Evolutionary conservation across 441 rosid genomes (phyloP).

Genomic region (Lepidium campestre): DNA sequence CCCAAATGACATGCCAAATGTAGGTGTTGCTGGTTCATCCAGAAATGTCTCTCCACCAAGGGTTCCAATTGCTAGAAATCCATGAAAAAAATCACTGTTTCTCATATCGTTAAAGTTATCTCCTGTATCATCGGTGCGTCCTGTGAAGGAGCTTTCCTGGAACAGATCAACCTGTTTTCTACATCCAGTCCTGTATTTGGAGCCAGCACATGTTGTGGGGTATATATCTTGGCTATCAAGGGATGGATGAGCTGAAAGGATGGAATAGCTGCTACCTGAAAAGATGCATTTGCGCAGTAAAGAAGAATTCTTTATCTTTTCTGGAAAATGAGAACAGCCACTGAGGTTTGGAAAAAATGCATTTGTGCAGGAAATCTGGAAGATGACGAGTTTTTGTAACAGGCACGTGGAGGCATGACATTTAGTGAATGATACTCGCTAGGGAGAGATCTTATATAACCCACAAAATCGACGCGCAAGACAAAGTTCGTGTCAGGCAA

Average conservation of each 20-base stretch:
- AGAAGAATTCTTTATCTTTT: not conserved
- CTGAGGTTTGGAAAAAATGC: not conserved
- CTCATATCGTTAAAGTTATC: constrained; percentile 34
- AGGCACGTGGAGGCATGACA: not conserved
- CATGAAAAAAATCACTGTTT: constrained; percentile 60
- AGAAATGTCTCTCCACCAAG: constrained; percentile 54
- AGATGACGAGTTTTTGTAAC: not conserved
- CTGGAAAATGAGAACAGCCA: constrained; percentile 1
- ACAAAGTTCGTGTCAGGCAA: not conserved
- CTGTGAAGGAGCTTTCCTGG: constrained; percentile 37
- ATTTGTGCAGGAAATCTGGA: not conserved
- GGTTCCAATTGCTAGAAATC: constrained; percentile 86
- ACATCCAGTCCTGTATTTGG: constrained; percentile 32
- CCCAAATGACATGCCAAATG: constrained; percentile 48
- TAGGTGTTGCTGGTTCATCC: constrained; percentile 63
- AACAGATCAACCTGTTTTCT: constrained; percentile 32
- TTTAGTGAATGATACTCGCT: not conserved
- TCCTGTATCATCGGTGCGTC: constrained; percentile 23
- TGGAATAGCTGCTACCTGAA: constrained; percentile 57
- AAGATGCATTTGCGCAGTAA: too few relatives aligned
- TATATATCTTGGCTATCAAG: constrained; percentile 41
- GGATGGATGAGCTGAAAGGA: constrained; percentile 47
- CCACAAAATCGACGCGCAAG: not conserved
- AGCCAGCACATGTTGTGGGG: constrained; percentile 37
- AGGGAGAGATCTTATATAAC: not conserved